phyloP scores from a whole-genome alignment of 202 grass and related monocot species.

The Zizania palustris region DNA sequence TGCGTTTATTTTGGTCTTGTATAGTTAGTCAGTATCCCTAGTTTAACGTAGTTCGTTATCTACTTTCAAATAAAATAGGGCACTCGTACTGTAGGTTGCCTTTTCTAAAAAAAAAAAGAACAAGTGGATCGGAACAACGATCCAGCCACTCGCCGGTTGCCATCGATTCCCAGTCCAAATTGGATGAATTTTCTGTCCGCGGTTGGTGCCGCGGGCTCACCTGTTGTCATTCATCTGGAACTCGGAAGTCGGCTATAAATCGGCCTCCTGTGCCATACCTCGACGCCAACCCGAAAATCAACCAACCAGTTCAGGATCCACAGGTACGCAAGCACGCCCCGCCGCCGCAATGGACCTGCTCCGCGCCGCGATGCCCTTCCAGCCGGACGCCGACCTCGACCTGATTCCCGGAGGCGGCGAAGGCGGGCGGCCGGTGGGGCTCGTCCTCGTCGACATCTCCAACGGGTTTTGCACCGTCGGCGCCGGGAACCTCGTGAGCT shows the following conservation, averaged over 20 bases:
- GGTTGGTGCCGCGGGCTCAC: not conserved
- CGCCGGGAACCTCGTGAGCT: slow-evolving; percentile 80
- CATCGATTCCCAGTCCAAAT: not conserved
- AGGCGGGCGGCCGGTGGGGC: slow-evolving; percentile 51
- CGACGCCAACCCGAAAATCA: not conserved
- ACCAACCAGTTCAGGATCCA: no score
- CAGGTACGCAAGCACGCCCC: no score
- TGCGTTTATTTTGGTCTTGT: no score
- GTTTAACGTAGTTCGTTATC: no score
- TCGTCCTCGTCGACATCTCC: slow-evolving; percentile 81
- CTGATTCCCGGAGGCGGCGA: slow-evolving; percentile 32
- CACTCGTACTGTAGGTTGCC: no score
- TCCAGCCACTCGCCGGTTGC: not conserved
- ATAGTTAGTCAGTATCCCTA: no score
- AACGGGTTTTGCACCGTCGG: slow-evolving; percentile 99
- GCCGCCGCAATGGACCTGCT: slow-evolving; percentile 45
- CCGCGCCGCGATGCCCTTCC: slow-evolving; percentile 49
- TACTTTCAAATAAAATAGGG: no score
- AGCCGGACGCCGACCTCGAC: slow-evolving; percentile 43
- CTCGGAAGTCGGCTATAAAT: not conserved
- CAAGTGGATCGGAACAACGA: no score
- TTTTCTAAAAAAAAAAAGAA: no score
- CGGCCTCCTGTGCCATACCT: not conserved
- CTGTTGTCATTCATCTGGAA: not conserved
- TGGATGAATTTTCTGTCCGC: not conserved